phyloP scores from a whole-genome alignment of 176 grass and related monocot species.

The Carex myosuroides region DNA sequence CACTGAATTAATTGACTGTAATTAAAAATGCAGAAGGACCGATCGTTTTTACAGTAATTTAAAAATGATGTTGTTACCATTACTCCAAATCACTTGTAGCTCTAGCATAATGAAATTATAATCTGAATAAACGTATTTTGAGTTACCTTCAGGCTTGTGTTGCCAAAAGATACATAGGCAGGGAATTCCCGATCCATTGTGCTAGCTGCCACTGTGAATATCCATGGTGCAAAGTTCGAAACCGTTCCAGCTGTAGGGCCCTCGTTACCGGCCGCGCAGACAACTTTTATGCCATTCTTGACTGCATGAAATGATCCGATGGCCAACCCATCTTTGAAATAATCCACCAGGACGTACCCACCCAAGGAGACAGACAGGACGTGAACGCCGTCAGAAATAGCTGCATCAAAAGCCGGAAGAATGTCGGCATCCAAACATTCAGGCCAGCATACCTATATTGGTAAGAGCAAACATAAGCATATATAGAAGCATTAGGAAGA shows the following conservation, averaged over 20 bases:
- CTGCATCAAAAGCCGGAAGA: slow-evolving; percentile 53
- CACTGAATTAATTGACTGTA: not conserved
- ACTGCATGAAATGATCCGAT: slow-evolving; percentile 64
- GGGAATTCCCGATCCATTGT: slow-evolving; percentile 51
- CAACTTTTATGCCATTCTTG: slow-evolving; percentile 43
- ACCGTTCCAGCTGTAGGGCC: slow-evolving; percentile 39
- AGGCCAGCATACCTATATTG: slow-evolving; percentile 37
- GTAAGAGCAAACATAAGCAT: not conserved
- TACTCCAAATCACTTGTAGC: not conserved
- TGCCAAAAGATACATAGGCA: slow-evolving; percentile 32
- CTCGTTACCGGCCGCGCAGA: slow-evolving; percentile 53
- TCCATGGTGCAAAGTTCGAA: slow-evolving; percentile 54
- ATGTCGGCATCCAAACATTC: slow-evolving; percentile 62
- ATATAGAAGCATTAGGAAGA: not conserved
- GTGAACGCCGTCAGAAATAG: slow-evolving; percentile 72
- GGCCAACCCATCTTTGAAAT: slow-evolving; percentile 34
- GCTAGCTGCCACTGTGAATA: slow-evolving; percentile 62
- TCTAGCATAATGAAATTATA: not conserved
- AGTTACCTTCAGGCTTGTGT: slow-evolving; percentile 24
- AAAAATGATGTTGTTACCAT: too few relatives aligned
- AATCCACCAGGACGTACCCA: slow-evolving; percentile 11
- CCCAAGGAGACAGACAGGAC: slow-evolving; percentile 62
- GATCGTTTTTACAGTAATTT: too few relatives aligned
- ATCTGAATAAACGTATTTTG: not conserved
- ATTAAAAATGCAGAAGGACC: too few relatives aligned